A percentile compares a stretch with the other conserved stretches of the same genome.
phyloP scores from a whole-genome alignment of 2,329 filamentous ascomycete species.

The Monilinia laxa region DNA sequence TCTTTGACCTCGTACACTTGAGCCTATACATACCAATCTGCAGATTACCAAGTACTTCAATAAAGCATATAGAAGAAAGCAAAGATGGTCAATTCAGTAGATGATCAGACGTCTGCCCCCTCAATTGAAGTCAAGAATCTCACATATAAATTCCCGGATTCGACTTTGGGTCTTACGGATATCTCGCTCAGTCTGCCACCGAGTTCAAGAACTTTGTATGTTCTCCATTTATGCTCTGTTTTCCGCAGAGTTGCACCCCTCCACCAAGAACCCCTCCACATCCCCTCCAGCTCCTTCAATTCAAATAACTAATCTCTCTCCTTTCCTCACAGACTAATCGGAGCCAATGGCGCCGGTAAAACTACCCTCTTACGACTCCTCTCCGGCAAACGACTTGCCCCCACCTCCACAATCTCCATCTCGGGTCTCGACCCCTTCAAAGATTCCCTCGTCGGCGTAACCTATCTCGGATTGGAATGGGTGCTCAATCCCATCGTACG shows the following conservation, averaged over 20 bases:
- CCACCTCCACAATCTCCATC: slow-evolving; percentile 70
- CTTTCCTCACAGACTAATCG: slow-evolving; percentile 76
- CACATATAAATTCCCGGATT: slow-evolving; percentile 86
- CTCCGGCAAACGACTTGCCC: slow-evolving; percentile 90
- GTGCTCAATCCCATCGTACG: slow-evolving; percentile 95
- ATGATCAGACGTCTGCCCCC: slow-evolving; percentile 33
- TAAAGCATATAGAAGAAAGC: background rate
- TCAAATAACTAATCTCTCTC: slow-evolving; percentile 69
- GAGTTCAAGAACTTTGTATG: slow-evolving; percentile 60
- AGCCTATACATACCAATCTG: too few relatives aligned
- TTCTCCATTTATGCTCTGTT: slow-evolving; percentile 42
- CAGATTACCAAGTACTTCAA: too few relatives aligned
- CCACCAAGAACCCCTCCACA: too few relatives aligned
- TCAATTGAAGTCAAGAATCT: slow-evolving; percentile 70
- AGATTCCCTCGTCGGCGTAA: slow-evolving; percentile 85
- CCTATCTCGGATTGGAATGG: slow-evolving; percentile 97
- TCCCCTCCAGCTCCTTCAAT: background rate
- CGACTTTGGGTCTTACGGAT: slow-evolving; percentile 72
- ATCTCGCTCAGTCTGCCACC: slow-evolving; percentile 60
- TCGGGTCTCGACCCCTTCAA: slow-evolving; percentile 90
- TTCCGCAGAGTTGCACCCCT: background rate
- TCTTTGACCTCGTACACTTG: too few relatives aligned
- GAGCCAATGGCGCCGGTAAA: slow-evolving; percentile 96
- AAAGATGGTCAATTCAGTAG: slow-evolving; percentile 18
- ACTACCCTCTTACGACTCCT: slow-evolving; percentile 90